phyloP scores from a whole-genome alignment of 108 stramenopile species.

The Heterococcus sp. region DNA sequence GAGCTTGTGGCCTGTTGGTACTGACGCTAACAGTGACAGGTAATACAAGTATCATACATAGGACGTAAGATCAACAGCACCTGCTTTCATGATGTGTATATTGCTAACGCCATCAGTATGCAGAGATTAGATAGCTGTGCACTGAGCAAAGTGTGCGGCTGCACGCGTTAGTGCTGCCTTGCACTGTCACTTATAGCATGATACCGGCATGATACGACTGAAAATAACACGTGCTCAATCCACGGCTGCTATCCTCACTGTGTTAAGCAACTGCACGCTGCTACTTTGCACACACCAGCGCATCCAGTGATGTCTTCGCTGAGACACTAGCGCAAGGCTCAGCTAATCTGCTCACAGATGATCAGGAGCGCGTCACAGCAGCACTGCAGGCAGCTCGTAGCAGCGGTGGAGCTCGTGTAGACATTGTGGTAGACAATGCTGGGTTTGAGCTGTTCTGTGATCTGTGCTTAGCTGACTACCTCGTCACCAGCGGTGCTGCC shows the following conservation, averaged over 20 bases:
- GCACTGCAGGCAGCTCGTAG: slow-evolving; percentile 50
- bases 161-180: neutral
- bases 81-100: too few relatives aligned
- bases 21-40: too few relatives aligned
- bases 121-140: too few relatives aligned
- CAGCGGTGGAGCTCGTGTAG: slow-evolving; percentile 73
- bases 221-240: neutral
- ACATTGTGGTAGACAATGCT: slow-evolving; percentile 94
- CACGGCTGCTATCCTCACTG: neutral
- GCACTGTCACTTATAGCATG: neutral
- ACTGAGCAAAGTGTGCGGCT: too few relatives aligned
- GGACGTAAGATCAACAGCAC: too few relatives aligned
- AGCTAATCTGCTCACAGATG: slow-evolving; percentile 84
- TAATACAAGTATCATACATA: too few relatives aligned
- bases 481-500: slow-evolving; percentile 61
- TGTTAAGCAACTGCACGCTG: neutral
- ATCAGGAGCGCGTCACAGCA: slow-evolving; percentile 45
- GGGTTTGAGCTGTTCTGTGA: slow-evolving; percentile 93
- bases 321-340: slow-evolving; percentile 67
- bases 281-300: neutral
- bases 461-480: slow-evolving; percentile 78
- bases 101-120: too few relatives aligned
- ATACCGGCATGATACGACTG: neutral
- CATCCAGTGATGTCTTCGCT: slow-evolving; percentile 60
- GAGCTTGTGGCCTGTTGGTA: slow-evolving; percentile 84